Evolutionary conservation across 768 basidiomycete species (phyloP).

Genomic region (Psilocybe tampanensis): DNA sequence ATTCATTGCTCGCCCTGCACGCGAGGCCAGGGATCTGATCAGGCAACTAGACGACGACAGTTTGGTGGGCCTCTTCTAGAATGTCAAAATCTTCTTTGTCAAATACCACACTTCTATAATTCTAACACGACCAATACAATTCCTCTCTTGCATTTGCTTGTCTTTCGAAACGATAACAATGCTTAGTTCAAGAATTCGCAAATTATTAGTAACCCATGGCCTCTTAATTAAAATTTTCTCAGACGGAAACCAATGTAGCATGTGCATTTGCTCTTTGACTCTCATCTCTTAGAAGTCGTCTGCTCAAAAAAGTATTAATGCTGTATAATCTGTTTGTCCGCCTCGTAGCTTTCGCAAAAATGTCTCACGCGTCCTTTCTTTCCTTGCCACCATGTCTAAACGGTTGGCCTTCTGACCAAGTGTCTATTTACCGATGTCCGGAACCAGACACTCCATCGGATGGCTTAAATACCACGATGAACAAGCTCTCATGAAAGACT

Average conservation of each 20-base stretch:
- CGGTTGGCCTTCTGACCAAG: no score
- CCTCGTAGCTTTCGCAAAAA: neutral
- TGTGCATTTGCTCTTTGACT: neutral
- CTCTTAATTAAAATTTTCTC: neutral
- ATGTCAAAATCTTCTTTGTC: neutral
- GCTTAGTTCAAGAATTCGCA: neutral
- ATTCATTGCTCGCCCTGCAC: conserved; percentile 73
- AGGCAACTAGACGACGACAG: conserved; percentile 45
- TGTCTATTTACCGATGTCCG: no score
- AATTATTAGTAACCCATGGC: no score
- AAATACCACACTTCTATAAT: neutral
- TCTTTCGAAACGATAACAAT: no score
- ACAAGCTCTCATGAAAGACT: no score
- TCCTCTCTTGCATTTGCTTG: no score
- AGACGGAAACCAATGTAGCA: neutral
- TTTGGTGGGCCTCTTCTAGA: conserved; percentile 49
- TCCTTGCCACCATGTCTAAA: neutral
- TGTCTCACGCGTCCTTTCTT: neutral
- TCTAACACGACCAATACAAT: neutral
- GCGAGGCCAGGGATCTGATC: conserved; percentile 80
- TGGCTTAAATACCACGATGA: neutral
- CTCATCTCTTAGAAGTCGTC: neutral
- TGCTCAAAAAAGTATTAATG: neutral
- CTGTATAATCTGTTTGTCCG: neutral
- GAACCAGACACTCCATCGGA: neutral